These are phyloP conservation scores for Myriosclerotinia curreyana DNA, from an alignment of 2,329 filamentous ascomycete genomes.

Conservation along the genomic window DNA sequence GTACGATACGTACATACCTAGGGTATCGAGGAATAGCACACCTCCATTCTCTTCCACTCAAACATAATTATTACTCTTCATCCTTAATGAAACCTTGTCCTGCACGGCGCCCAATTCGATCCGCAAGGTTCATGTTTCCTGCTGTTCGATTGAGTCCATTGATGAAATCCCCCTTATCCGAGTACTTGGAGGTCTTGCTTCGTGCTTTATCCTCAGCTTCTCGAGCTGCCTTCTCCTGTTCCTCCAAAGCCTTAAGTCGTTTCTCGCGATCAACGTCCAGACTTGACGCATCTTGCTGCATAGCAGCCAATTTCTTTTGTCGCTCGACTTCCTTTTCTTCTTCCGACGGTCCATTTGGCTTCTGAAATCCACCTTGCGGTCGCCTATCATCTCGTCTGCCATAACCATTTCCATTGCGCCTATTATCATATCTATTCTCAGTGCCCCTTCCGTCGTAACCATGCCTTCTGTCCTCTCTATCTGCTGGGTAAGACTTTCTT, in stretches of 20 bases:
- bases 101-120: constrained; percentile 49
- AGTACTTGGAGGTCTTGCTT: constrained; percentile 56
- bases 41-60: too few relatives aligned
- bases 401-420: constrained; percentile 30
- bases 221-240: constrained; percentile 60
- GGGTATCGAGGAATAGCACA: constrained; percentile 4
- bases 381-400: constrained; percentile 35
- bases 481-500: constrained; percentile 32
- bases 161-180: constrained; percentile 62
- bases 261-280: constrained; percentile 68
- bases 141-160: constrained; percentile 60
- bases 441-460: constrained; percentile 29
- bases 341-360: constrained; percentile 18
- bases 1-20: neutral
- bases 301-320: constrained; percentile 66
- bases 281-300: constrained; percentile 68
- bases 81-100: constrained; percentile 47
- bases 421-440: constrained; percentile 31
- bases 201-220: constrained; percentile 66
- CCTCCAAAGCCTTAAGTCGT: constrained; percentile 64
- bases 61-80: too few relatives aligned
- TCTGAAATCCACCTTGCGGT: constrained; percentile 19
- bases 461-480: constrained; percentile 31
- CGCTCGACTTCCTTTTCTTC: constrained; percentile 52
- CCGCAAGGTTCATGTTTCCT: constrained; percentile 50